A percentile compares a stretch with the other conserved stretches of the same genome.
Conservation (phyloP, 2,329 filamentous ascomycete genomes). For the Pezicula rhizophila region DNA sequence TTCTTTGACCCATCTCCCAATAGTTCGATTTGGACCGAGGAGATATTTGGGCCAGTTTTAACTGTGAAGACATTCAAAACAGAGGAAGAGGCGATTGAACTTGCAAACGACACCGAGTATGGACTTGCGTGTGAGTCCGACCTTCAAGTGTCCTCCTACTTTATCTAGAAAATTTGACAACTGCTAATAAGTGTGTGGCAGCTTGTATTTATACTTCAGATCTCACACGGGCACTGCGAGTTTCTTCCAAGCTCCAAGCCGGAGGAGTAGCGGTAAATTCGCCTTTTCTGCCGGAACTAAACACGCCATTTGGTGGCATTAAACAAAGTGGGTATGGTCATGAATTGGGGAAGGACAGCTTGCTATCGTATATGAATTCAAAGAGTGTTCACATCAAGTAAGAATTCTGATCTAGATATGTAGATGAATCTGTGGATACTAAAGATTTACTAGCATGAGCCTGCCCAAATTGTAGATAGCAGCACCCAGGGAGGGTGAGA, state of each 20-base stretch:
- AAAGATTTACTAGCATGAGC: no score
- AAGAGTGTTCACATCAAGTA: slow-evolving; percentile 52
- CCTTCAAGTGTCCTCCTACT: background rate
- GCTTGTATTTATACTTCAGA: slow-evolving; percentile 59
- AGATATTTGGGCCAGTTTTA: slow-evolving; percentile 66
- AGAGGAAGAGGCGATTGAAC: slow-evolving; percentile 54
- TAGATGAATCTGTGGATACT: no score
- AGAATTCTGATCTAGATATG: background rate
- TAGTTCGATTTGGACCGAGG: slow-evolving; percentile 64
- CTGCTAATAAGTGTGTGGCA: slow-evolving; percentile 11
- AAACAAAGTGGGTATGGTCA: slow-evolving; percentile 71
- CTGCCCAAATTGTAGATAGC: no score
- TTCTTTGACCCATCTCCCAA: slow-evolving; percentile 59
- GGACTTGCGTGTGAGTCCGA: slow-evolving; percentile 44
- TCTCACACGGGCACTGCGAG: slow-evolving; percentile 58
- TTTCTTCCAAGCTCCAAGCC: slow-evolving; percentile 54
- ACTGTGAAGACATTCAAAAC: slow-evolving; percentile 61
- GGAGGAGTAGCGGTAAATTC: slow-evolving; percentile 31
- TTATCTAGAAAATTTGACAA: background rate
- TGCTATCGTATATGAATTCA: slow-evolving; percentile 58
- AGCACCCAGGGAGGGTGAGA: no score
- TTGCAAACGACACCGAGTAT: slow-evolving; percentile 52
- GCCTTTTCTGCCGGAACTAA: slow-evolving; percentile 62
- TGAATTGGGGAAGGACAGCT: slow-evolving; percentile 60
- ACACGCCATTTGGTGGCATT: slow-evolving; percentile 61